Conservation (phyloP, 2,329 filamentous ascomycete genomes). For the Teratosphaeria zuluensis region DNA sequence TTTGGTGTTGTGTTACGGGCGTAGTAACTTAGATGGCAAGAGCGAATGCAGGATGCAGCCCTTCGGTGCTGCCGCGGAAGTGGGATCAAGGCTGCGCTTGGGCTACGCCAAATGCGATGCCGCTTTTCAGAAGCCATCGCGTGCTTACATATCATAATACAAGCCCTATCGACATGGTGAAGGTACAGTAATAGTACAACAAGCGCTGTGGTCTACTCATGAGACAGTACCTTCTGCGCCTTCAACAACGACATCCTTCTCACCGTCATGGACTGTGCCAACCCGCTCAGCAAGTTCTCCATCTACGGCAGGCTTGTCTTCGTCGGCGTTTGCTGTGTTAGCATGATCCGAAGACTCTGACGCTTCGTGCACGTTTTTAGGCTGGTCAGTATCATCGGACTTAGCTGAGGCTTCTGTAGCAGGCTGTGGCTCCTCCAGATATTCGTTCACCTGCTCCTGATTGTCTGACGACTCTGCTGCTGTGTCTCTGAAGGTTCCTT, state of each 20-base stretch:
- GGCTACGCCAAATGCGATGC: not conserved
- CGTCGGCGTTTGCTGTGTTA: slow-evolving; percentile 8
- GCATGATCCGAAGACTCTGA: slow-evolving; percentile 8
- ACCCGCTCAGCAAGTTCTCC: slow-evolving; percentile 7
- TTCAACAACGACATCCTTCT: slow-evolving; percentile 60
- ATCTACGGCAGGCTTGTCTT: slow-evolving; percentile 7
- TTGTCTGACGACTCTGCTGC: not conserved
- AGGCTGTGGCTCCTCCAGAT: not conserved
- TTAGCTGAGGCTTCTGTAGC: not conserved
- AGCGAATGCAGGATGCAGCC: not conserved
- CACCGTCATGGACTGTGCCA: slow-evolving; percentile 56
- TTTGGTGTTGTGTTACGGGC: too few relatives aligned
- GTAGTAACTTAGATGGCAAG: not conserved
- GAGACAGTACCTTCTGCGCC: slow-evolving; percentile 81
- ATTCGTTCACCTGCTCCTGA: not conserved
- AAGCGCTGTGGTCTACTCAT: slow-evolving; percentile 28
- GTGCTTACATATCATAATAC: not conserved
- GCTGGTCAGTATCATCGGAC: not conserved
- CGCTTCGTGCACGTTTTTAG: not conserved
- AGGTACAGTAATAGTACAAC: slow-evolving; percentile 48
- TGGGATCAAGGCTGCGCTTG: not conserved
- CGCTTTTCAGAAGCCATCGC: not conserved
- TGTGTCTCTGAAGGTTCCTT: not conserved
- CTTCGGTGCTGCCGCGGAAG: not conserved
- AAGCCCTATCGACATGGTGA: not conserved